These are phyloP conservation scores for Coemansia brasiliensis DNA, from an alignment of 192 early-diverging fungal species.

Conservation along the genomic window DNA sequence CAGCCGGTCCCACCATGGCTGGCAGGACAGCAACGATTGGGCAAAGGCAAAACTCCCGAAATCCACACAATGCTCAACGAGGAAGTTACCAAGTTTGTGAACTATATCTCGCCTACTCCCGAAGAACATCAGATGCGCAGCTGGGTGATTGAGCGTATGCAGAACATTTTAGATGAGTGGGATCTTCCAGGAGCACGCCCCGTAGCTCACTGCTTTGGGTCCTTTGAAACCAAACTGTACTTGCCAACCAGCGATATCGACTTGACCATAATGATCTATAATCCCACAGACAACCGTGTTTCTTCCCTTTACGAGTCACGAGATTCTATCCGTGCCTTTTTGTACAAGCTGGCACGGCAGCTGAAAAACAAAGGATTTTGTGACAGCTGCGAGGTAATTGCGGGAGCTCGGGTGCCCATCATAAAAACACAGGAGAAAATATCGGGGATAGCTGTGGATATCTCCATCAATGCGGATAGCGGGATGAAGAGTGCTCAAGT, in stretches of 20 bases:
- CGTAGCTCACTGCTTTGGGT: conserved; percentile 73
- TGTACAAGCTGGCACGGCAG: conserved; percentile 54
- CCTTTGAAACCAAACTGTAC: conserved; percentile 84
- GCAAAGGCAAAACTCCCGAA: conserved; percentile 32
- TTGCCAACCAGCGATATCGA: conserved; percentile 83
- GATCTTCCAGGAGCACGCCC: conserved; percentile 16
- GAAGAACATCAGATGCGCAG: conserved; percentile 77
- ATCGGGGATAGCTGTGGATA: conserved; percentile 78
- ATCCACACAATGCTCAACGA: conserved; percentile 54
- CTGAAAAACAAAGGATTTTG: conserved; percentile 54
- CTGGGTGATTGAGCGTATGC: conserved; percentile 68
- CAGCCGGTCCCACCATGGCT: conserved; percentile 52
- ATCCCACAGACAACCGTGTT: conserved; percentile 8
- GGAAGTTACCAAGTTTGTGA: conserved; percentile 75
- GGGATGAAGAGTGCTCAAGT: conserved; percentile 63
- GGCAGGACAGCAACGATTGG: conserved; percentile 22
- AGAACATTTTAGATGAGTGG: conserved; percentile 47
- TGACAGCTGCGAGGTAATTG: conserved; percentile 59
- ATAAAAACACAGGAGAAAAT: conserved; percentile 81
- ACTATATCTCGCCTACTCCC: conserved; percentile 78
- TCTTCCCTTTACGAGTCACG: conserved; percentile 21
- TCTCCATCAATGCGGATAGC: conserved; percentile 75
- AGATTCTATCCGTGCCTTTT: conserved; percentile 17
- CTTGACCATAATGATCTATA: conserved; percentile 48
- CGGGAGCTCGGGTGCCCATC: conserved; percentile 81